Evolutionary conservation across 2,329 filamentous ascomycete species (phyloP), one percentile per base, ranked within the genome.

Genomic region (Ophiostoma australiae): DNA sequence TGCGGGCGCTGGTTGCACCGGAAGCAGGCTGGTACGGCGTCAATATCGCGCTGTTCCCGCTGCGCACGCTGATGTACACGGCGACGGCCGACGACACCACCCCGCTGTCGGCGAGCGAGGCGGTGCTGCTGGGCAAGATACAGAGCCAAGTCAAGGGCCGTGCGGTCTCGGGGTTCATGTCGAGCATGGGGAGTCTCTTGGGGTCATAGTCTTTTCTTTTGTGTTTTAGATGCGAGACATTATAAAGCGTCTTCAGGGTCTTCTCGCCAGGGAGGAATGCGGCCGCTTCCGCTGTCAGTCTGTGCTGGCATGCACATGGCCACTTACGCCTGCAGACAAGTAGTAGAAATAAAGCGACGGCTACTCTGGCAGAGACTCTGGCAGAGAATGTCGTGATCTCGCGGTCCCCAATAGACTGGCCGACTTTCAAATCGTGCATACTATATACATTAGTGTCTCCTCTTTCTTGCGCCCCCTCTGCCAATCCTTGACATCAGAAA

Each of bases 41-140:
- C 41, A 71, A 71, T 31, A 39, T 71, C n/a, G 70, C 55, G 13
- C n/a, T 71, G 20, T 71, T 71, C 31, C 70, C 70, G n/a, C 58
- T 71, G 33, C 55, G 70, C 1, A 58, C 58, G 10, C 37, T 65
- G 20, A 20, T 71, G 10, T 52, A 44, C n/a, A 69, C 70, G 23
- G 4, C 52, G 7, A 66, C 70, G 10, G 13, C 63, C 13, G 67
- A 68, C 23, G 67, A 20, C 15, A 3, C 5, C 10, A 58, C 31
- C 23, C 52, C 52, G 52, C 23, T 58, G n/a, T 58, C 52, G 52
- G 52, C n/a, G 23, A 31, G 52, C 52, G 52, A 58, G 10, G n/a
- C 23, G 8, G 23, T 13, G 23, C 23, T 58, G 61, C 13, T 65
- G 31, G 35, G n/a, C 15, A 39, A 33, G 0, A 17, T 61, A 20